Evolutionary conservation across 2,329 filamentous ascomycete species (phyloP).

Genomic region (Nigrospora oryzae): DNA sequence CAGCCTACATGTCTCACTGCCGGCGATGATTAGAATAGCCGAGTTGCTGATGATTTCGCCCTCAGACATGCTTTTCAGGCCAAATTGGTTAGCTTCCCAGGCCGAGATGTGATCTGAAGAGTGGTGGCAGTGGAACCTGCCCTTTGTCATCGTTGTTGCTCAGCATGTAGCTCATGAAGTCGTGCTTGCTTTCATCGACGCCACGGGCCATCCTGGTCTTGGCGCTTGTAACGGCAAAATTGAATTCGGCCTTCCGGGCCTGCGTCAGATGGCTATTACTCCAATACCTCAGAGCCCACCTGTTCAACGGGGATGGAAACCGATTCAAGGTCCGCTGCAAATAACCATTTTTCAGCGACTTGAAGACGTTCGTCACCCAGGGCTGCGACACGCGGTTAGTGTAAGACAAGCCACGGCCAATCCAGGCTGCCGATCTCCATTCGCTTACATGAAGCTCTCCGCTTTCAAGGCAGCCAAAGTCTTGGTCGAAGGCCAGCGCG

Average conservation of each 20-base stretch:
- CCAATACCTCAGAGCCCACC: not conserved
- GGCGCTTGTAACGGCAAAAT: not conserved
- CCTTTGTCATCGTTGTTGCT: not conserved
- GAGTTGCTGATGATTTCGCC: slow-evolving; percentile 13
- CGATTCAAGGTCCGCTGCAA: not conserved
- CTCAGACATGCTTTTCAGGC: not conserved
- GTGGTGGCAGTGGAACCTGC: not conserved
- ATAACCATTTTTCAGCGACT: not conserved
- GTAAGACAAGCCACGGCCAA: not conserved
- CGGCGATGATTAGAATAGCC: slow-evolving; percentile 29
- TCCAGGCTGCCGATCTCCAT: not conserved
- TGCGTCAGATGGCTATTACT: not conserved
- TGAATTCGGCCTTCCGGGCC: not conserved
- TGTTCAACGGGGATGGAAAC: not conserved
- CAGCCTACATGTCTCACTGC: slow-evolving; percentile 42
- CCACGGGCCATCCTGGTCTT: not conserved
- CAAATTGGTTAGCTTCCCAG: no score
- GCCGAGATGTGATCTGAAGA: not conserved
- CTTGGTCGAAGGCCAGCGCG: not conserved
- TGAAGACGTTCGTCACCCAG: not conserved
- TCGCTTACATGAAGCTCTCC: not conserved
- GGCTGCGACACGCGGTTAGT: not conserved
- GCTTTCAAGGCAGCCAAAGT: not conserved
- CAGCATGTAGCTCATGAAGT: slow-evolving; percentile 1
- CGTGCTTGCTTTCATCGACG: not conserved